Percentiles rank a stretch among this genome's conserved stretches.
These are phyloP conservation scores for Elymus sibiricus DNA, from an alignment of 176 grass and related monocot genomes.

Conservation along the genomic window DNA sequence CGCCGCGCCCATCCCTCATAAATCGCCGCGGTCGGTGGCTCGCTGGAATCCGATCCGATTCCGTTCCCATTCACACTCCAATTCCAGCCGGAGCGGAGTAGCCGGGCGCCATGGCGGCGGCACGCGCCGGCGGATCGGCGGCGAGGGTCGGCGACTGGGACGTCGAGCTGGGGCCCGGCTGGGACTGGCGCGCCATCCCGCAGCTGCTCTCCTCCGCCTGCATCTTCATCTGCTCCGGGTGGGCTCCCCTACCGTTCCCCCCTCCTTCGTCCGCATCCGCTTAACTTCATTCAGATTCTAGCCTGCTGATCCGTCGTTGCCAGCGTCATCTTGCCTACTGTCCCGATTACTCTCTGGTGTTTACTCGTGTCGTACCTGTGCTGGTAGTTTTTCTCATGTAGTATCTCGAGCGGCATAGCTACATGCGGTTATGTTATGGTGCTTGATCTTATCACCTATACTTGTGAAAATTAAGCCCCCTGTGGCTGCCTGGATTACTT, in stretches of 20 bases:
- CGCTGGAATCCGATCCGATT: not conserved
- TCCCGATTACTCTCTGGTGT: not conserved
- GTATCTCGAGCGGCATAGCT: not conserved
- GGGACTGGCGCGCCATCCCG: conserved; percentile 48
- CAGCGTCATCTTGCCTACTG: not conserved
- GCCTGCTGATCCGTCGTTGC: not conserved
- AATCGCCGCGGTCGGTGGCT: conserved; percentile 1
- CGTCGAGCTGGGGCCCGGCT: conserved; percentile 34
- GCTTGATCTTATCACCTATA: not conserved
- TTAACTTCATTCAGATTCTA: not conserved
- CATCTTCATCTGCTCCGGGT: conserved; percentile 61
- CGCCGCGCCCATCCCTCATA: not conserved
- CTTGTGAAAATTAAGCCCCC: not conserved
- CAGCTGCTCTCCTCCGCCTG: conserved; percentile 47
- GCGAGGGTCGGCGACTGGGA: conserved; percentile 45
- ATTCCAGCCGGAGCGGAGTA: not conserved
- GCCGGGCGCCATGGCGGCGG: conserved; percentile 31
- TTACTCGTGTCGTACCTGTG: not conserved
- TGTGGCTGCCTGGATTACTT: not conserved
- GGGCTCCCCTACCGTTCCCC: not conserved
- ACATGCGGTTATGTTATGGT: not conserved
- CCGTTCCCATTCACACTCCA: not conserved
- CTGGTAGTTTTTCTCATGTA: not conserved
- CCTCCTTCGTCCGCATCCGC: not conserved
- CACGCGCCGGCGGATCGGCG: conserved; percentile 32